Conservation (phyloP, 306 rosid genomes). For the Coriaria nepalensis region DNA sequence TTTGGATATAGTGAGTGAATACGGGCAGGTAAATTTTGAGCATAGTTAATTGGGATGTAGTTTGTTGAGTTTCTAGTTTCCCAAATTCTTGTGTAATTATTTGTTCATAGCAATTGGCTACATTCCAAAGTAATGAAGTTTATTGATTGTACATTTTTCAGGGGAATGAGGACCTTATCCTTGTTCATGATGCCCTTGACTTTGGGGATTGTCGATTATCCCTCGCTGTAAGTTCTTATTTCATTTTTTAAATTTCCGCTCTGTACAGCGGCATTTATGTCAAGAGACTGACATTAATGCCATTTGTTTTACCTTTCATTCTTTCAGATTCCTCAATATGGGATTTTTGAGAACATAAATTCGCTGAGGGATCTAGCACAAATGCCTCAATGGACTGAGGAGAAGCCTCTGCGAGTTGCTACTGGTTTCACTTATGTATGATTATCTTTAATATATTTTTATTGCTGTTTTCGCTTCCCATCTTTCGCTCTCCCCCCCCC, state of each 20-base stretch:
- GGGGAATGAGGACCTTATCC: conserved; percentile 64
- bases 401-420: conserved; percentile 78
- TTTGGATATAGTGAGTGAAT: conserved; percentile 58
- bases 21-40: conserved; percentile 43
- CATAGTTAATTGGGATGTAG: neutral
- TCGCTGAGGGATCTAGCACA: conserved; percentile 58
- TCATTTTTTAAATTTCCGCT: neutral
- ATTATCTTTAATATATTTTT: conserved; percentile 6
- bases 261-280: neutral
- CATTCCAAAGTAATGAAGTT: too few relatives aligned
- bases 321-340: conserved; percentile 76
- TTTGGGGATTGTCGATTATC: conserved; percentile 79
- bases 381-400: conserved; percentile 83
- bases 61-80: neutral
- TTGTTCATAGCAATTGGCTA: too few relatives aligned
- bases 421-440: conserved; percentile 86
- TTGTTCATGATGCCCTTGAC: conserved; percentile 79
- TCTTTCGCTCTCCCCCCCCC: too few relatives aligned
- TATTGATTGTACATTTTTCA: conserved; percentile 15
- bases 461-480: neutral
- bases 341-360: conserved; percentile 76
- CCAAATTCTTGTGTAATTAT: too few relatives aligned
- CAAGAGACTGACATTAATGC: neutral
- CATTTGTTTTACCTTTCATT: conserved; percentile 8
- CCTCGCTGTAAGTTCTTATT: conserved; percentile 56